phyloP scores from a whole-genome alignment of 2,329 filamentous ascomycete genomes.

The Lizonia empirigonia region DNA sequence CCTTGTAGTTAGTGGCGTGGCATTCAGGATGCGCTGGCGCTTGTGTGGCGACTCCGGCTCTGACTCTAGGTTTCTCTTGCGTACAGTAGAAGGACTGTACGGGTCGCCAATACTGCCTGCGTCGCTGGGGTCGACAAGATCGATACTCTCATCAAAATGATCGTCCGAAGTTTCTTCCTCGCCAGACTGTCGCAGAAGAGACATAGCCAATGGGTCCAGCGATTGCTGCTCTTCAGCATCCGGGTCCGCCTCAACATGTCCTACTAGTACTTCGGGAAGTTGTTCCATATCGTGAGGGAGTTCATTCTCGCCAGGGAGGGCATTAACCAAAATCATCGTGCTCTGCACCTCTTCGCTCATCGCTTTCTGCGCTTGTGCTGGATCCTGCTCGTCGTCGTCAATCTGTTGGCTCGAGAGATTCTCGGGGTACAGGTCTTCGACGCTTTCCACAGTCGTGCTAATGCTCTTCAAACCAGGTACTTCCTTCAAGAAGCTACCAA shows the following conservation, averaged over 20 bases:
- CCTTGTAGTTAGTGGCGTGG: constrained; percentile 11
- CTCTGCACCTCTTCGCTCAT: constrained; percentile 4
- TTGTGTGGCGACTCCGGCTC: constrained; percentile 17
- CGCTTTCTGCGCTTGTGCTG: not conserved
- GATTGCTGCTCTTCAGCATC: constrained; percentile 32
- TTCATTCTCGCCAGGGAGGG: constrained; percentile 1
- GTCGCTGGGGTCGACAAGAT: constrained; percentile 24
- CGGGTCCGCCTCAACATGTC: constrained; percentile 31
- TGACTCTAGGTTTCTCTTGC: constrained; percentile 29
- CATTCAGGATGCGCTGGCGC: constrained; percentile 21
- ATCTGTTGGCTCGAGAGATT: constrained; percentile 55
- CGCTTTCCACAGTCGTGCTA: constrained; percentile 80
- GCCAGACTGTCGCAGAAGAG: constrained; percentile 20
- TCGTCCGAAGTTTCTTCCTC: constrained; percentile 12
- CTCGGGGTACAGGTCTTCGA: constrained; percentile 82
- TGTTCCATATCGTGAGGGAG: not conserved
- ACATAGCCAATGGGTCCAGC: constrained; percentile 41
- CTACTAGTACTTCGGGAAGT: constrained; percentile 13
- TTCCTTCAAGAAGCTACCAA: constrained; percentile 68
- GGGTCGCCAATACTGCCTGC: constrained; percentile 13
- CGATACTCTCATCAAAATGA: constrained; percentile 27
- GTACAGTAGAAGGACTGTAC: constrained; percentile 11
- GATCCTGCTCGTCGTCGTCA: constrained; percentile 1
- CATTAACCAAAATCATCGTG: constrained; percentile 8
- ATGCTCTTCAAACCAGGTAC: constrained; percentile 62